Percentiles rank a stretch among this genome's conserved stretches.
Evolutionary conservation across 1,139 yeast species (phyloP).

Genomic region (Saccharomyces hybrid): DNA sequence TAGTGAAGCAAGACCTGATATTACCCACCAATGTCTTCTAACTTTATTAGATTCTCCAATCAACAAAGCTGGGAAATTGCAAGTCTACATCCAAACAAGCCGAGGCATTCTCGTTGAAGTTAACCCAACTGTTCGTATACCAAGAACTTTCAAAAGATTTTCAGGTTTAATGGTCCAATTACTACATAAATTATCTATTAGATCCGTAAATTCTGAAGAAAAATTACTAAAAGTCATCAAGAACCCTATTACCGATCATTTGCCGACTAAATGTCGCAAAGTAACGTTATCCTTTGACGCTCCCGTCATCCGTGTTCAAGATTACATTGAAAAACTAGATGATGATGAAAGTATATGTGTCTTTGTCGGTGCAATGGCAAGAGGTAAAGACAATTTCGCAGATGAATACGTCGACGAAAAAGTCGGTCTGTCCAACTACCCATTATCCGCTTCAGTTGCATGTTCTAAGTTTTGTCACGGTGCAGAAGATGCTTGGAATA

Average conservation of each 20-base stretch:
- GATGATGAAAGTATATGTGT: conserved; percentile 93
- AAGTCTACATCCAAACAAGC: conserved; percentile 93
- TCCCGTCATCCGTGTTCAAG: conserved; percentile 78
- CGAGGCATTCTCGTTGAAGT: conserved; percentile 91
- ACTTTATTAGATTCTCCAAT: conserved; percentile 92
- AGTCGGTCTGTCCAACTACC: conserved; percentile 89
- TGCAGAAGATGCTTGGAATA: conserved; percentile 95
- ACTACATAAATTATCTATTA: conserved; percentile 80
- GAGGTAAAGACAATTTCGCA: conserved; percentile 95
- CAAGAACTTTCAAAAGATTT: conserved; percentile 94
- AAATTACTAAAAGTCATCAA: conserved; percentile 87
- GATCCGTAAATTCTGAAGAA: conserved; percentile 92
- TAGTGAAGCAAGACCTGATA: conserved; percentile 96
- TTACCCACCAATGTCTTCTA: conserved; percentile 89
- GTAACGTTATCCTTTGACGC: conserved; percentile 93
- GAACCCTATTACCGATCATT: conserved; percentile 92
- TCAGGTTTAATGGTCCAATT: conserved; percentile 97
- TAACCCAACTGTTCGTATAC: conserved; percentile 92
- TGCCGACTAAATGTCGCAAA: conserved; percentile 92
- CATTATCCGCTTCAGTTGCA: conserved; percentile 94
- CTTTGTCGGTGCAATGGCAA: conserved; percentile 98
- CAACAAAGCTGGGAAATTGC: conserved; percentile 93
- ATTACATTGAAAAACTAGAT: conserved; percentile 71
- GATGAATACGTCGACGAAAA: conserved; percentile 96
- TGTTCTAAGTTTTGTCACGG: conserved; percentile 98